phyloP scores from a whole-genome alignment of 139 green algal species.

The Picochlorum sp. region DNA sequence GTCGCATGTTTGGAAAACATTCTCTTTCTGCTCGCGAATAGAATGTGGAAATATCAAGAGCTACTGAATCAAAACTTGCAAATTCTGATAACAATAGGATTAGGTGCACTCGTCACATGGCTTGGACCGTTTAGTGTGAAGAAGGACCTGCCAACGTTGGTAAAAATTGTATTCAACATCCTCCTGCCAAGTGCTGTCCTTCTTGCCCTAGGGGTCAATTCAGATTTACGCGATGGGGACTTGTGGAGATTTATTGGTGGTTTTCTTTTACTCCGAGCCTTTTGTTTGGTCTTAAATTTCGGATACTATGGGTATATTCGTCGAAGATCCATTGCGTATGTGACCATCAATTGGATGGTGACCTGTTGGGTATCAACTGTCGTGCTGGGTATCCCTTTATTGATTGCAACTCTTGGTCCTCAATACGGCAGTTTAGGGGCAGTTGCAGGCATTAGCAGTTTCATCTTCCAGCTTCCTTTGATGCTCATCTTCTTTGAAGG shows the following conservation, averaged over 20 bases:
- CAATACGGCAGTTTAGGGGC: conserved; percentile 20
- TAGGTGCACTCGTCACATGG: neutral
- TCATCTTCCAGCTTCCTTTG: conserved; percentile 35
- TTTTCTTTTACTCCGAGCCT: conserved; percentile 18
- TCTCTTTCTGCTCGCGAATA: too few relatives aligned
- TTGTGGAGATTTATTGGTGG: conserved; percentile 34
- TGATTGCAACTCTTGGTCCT: conserved; percentile 19
- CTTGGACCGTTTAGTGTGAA: conserved; percentile 4
- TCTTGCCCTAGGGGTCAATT: conserved; percentile 18
- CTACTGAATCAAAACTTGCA: conserved; percentile 23
- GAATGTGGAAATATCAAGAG: conserved; percentile 14
- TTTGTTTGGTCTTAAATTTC: conserved; percentile 4
- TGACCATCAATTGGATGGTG: conserved; percentile 24
- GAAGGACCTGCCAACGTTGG: conserved; percentile 16
- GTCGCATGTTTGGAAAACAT: too few relatives aligned
- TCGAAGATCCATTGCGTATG: conserved; percentile 5
- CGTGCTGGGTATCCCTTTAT: conserved; percentile 26
- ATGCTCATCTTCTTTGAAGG: conserved; percentile 36
- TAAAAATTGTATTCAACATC: conserved; percentile 17
- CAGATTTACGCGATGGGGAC: conserved; percentile 19
- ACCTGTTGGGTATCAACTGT: conserved; percentile 31
- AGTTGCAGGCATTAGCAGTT: conserved; percentile 29
- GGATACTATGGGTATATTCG: neutral
- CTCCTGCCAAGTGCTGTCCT: conserved; percentile 14
- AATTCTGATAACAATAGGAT: conserved; percentile 19